Conservation (phyloP, 805 yeast species). For the Candida caryicola region DNA sequence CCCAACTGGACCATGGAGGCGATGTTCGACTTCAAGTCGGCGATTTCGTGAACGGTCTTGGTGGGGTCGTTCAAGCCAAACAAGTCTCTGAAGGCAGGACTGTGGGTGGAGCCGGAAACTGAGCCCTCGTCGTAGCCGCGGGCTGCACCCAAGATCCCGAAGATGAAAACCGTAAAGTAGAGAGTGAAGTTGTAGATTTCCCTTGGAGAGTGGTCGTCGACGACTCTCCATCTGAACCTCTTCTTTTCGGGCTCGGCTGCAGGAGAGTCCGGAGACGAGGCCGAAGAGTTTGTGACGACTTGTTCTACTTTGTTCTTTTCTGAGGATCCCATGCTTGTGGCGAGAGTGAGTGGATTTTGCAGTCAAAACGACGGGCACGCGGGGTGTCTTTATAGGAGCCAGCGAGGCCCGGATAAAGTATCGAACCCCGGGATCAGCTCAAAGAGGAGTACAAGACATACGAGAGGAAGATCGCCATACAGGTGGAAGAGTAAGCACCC, state of each 20-base stretch:
- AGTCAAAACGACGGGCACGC: no score
- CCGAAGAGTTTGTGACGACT: not conserved
- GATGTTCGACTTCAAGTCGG: slow-evolving; percentile 50
- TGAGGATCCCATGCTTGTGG: not conserved
- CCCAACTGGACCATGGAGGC: slow-evolving; percentile 59
- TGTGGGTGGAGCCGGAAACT: slow-evolving; percentile 46
- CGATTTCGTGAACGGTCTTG: slow-evolving; percentile 34
- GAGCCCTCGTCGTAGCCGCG: slow-evolving; percentile 60
- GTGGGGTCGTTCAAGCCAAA: slow-evolving; percentile 45
- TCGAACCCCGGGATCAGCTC: no score
- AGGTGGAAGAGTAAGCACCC: no score
- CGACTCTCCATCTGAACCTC: slow-evolving; percentile 20
- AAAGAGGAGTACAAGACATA: no score
- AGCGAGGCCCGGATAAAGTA: no score
- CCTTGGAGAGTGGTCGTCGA: slow-evolving; percentile 35
- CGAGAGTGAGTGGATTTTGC: no score
- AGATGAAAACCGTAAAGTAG: slow-evolving; percentile 44
- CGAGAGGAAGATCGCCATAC: no score
- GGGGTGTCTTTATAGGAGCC: no score
- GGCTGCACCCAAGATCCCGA: slow-evolving; percentile 55
- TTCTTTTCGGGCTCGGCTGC: slow-evolving; percentile 4
- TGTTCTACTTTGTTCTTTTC: not conserved
- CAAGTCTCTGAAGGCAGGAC: slow-evolving; percentile 36
- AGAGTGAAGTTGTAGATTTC: slow-evolving; percentile 49
- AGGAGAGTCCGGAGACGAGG: not conserved